Conservation (phyloP, 2,329 filamentous ascomycete genomes). For the Aureobasidium sp. region DNA sequence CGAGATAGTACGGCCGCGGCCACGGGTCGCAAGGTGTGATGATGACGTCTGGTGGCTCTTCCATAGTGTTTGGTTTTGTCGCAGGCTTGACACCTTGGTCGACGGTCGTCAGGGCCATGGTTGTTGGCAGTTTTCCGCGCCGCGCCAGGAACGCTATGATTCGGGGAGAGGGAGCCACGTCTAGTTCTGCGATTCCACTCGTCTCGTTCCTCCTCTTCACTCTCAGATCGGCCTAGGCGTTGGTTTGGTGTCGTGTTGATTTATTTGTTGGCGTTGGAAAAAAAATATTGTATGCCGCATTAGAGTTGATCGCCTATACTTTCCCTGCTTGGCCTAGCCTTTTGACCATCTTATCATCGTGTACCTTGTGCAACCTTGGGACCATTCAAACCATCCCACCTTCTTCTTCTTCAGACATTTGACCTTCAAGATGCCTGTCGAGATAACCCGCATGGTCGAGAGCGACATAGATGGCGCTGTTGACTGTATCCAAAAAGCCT, state of each 20-base stretch:
- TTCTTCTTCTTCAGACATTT: neutral
- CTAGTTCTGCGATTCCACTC: neutral
- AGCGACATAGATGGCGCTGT: slow-evolving; percentile 58
- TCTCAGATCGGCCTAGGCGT: neutral
- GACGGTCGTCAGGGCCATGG: slow-evolving; percentile 40
- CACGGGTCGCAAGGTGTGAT: slow-evolving; percentile 52
- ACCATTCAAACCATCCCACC: neutral
- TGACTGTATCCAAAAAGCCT: slow-evolving; percentile 59
- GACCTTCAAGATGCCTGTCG: slow-evolving; percentile 36
- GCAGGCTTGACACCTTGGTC: slow-evolving; percentile 16
- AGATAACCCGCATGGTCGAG: slow-evolving; percentile 50
- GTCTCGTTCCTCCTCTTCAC: neutral
- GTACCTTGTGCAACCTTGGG: neutral
- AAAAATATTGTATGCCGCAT: neutral
- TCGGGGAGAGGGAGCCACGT: slow-evolving; percentile 46
- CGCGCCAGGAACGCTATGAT: slow-evolving; percentile 46
- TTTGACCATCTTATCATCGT: neutral
- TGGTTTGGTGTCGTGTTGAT: neutral
- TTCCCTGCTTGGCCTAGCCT: neutral
- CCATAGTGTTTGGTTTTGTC: slow-evolving; percentile 28
- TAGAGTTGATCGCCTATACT: neutral
- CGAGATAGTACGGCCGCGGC: slow-evolving; percentile 70
- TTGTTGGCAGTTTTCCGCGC: slow-evolving; percentile 36
- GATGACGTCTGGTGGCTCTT: slow-evolving; percentile 42
- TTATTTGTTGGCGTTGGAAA: neutral